Conservation (phyloP, 129 eudicot genomes). For the Pulicaria dysenterica region DNA sequence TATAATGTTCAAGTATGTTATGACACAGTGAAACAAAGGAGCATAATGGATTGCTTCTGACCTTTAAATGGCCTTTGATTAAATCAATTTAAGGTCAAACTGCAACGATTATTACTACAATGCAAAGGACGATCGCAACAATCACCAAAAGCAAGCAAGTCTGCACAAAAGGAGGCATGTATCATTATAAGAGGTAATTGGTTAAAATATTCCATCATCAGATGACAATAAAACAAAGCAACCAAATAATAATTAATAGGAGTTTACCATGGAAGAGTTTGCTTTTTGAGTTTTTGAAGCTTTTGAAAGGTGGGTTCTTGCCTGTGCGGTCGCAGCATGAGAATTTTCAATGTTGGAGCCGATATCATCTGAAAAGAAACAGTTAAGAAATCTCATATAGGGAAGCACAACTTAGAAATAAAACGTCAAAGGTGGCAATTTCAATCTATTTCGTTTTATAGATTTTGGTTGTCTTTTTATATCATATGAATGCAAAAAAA, state of each 20-base stretch:
- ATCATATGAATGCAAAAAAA: no score
- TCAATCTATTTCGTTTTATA: not conserved
- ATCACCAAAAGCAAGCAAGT: constrained; percentile 68
- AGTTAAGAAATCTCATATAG: not conserved
- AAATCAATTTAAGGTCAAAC: constrained; percentile 31
- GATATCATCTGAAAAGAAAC: constrained; percentile 66
- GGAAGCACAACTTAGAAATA: not conserved
- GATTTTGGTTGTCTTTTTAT: not conserved
- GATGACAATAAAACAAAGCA: not conserved
- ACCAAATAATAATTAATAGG: not conserved
- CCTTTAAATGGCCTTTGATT: constrained; percentile 11
- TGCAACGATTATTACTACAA: constrained; percentile 44
- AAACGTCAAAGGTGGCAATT: not conserved
- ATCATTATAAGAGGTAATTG: not conserved
- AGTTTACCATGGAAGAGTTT: constrained; percentile 84
- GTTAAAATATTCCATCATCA: not conserved
- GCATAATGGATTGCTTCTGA: constrained; percentile 13
- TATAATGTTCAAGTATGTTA: constrained; percentile 28
- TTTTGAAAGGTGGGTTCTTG: constrained; percentile 73
- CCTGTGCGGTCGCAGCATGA: constrained; percentile 94
- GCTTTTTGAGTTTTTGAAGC: constrained; percentile 91
- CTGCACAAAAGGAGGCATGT: constrained; percentile 37
- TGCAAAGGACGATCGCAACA: constrained; percentile 51
- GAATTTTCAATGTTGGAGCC: constrained; percentile 85
- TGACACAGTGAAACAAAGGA: constrained; percentile 34